Conservation (phyloP, 179 eudicot genomes). For the Nepenthes alata region DNA sequence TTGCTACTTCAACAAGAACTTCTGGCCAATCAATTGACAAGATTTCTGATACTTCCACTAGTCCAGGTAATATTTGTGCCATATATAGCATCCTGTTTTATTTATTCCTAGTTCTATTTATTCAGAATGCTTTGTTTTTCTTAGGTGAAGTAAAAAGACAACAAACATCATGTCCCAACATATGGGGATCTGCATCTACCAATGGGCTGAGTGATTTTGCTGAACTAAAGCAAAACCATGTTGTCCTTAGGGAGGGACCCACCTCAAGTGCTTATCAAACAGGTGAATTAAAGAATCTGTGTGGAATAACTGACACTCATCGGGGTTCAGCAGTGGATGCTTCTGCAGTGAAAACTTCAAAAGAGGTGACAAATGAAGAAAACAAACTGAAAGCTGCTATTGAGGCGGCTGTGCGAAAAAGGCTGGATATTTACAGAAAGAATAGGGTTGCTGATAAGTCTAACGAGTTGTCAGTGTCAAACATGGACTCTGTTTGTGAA, state of each 20-base stretch:
- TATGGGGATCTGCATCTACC: constrained; percentile 22
- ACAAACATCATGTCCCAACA: constrained; percentile 12
- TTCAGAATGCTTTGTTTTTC: neutral
- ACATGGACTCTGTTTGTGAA: constrained; percentile 23
- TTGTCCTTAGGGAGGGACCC: constrained; percentile 22
- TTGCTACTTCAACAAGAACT: constrained; percentile 24
- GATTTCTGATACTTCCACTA: constrained; percentile 24
- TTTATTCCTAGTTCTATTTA: neutral
- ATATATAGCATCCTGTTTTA: neutral
- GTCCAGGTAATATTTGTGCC: constrained; percentile 22
- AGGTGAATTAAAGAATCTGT: constrained; percentile 18
- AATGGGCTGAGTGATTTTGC: constrained; percentile 23
- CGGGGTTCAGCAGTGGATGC: constrained; percentile 25
- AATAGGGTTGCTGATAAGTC: constrained; percentile 37
- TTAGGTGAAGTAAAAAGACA: constrained; percentile 57
- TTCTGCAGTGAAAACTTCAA: constrained; percentile 27
- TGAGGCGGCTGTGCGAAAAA: constrained; percentile 78
- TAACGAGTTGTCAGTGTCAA: constrained; percentile 32
- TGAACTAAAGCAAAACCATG: constrained; percentile 28
- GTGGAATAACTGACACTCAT: constrained; percentile 19
- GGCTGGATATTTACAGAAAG: constrained; percentile 49
- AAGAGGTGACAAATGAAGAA: constrained; percentile 35
- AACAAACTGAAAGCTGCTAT: constrained; percentile 68
- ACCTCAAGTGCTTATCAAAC: constrained; percentile 14
- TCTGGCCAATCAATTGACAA: constrained; percentile 22